Conservation (phyloP, 176 grass and related monocot genomes). For the Carex littledalei region DNA sequence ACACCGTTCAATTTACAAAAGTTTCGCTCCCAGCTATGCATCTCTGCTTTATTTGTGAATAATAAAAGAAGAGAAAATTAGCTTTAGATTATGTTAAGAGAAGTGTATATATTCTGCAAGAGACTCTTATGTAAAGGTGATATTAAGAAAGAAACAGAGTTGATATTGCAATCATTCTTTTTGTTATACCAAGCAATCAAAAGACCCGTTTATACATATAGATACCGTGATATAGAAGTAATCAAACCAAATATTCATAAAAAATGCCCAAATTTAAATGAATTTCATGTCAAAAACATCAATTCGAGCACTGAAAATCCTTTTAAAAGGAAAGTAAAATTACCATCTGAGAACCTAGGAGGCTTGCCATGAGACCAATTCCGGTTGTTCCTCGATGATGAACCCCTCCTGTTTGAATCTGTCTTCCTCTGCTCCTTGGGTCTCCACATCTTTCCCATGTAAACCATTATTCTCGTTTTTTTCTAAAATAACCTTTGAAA, state of each 20-base stretch:
- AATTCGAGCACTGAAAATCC: background rate
- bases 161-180: background rate
- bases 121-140: background rate
- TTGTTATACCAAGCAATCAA: no score
- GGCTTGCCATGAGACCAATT: constrained; percentile 1
- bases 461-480: background rate
- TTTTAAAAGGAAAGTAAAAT: background rate
- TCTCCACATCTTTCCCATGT: background rate
- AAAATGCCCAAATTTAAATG: background rate
- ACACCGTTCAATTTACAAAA: constrained; percentile 21
- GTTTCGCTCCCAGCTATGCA: constrained; percentile 24
- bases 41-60: background rate
- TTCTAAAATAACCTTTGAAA: background rate
- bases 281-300: background rate
- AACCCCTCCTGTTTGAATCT: background rate
- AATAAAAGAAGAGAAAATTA: background rate
- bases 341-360: constrained; percentile 7
- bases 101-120: background rate
- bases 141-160: background rate
- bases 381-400: background rate
- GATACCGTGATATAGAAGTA: no score
- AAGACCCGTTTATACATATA: no score
- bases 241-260: background rate
- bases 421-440: constrained; percentile 6
- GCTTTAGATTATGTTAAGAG: background rate